A percentile compares a stretch with the other conserved stretches of the same genome.
phyloP scores from a whole-genome alignment of 805 yeast species.

The Starmerella sirachaensis region DNA sequence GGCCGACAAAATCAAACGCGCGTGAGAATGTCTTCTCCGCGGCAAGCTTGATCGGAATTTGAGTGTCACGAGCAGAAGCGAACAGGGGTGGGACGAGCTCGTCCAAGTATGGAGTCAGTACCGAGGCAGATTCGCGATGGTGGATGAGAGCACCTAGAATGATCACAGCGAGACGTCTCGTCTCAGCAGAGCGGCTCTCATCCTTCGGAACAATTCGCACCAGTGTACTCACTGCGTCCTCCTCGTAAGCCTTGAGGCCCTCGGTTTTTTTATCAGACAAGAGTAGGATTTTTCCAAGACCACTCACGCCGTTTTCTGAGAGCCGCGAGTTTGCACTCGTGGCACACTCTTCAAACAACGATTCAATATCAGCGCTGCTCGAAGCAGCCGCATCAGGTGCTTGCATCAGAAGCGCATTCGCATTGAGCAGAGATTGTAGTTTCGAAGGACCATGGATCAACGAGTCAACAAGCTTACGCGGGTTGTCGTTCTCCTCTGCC shows the following conservation, averaged over 20 bases:
- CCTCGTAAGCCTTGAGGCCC: constrained; percentile 25
- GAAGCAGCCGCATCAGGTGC: constrained; percentile 27
- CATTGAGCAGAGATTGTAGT: constrained; percentile 19
- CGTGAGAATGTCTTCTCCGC: constrained; percentile 83
- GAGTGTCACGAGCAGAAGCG: constrained; percentile 70
- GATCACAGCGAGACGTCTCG: constrained; percentile 68
- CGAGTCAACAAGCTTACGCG: constrained; percentile 30
- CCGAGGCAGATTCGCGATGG: constrained; percentile 43
- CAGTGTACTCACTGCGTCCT: constrained; percentile 34
- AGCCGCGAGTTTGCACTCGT: constrained; percentile 25
- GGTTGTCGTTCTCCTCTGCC: constrained; percentile 33
- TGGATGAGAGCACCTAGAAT: constrained; percentile 57
- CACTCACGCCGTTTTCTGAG: constrained; percentile 63
- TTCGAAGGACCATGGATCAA: constrained; percentile 13
- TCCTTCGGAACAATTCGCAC: constrained; percentile 45
- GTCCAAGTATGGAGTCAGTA: constrained; percentile 44
- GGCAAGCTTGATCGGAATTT: constrained; percentile 84
- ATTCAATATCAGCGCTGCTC: constrained; percentile 4
- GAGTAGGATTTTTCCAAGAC: constrained; percentile 69
- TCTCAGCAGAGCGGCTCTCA: constrained; percentile 51
- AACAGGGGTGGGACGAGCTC: constrained; percentile 61
- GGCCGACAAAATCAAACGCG: constrained; percentile 57
- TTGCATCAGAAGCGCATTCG: constrained; percentile 24
- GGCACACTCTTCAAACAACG: constrained; percentile 7
- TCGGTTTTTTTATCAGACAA: constrained; percentile 8